Evolutionary conservation across 352 stramenopile species (phyloP).

Genomic region (Globisporangium echinulatum): DNA sequence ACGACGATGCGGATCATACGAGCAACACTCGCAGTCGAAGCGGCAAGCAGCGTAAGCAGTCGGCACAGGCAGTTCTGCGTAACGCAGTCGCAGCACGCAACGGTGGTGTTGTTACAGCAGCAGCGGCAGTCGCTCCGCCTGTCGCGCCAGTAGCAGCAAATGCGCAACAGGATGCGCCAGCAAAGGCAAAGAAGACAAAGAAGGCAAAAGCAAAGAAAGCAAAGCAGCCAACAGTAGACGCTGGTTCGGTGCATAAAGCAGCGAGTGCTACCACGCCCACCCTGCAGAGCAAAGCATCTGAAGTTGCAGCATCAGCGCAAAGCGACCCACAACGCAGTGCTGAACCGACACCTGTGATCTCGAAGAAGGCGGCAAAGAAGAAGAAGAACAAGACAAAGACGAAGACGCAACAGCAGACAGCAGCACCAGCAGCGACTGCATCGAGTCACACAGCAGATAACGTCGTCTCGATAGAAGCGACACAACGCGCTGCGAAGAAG

Average conservation of each 20-base stretch:
- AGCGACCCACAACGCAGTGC: neutral
- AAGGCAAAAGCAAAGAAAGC: neutral
- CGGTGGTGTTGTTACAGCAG: too few species aligned
- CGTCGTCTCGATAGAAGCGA: conserved; percentile 5
- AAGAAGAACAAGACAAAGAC: neutral
- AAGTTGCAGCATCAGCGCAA: neutral
- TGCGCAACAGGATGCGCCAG: neutral
- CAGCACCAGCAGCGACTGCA: neutral
- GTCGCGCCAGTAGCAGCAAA: neutral
- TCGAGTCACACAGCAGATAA: too few species aligned
- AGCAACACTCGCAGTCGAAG: too few species aligned
- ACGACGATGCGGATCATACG: neutral
- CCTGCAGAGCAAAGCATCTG: neutral
- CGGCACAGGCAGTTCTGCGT: neutral
- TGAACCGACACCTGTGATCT: neutral
- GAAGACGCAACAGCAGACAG: neutral
- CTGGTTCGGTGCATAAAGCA: neutral
- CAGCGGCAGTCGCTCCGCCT: too few species aligned
- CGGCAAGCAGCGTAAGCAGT: neutral
- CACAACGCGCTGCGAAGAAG: conserved; percentile 14
- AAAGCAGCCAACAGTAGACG: too few species aligned
- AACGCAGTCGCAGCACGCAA: neutral
- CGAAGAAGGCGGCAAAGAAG: neutral
- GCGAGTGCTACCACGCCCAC: neutral
- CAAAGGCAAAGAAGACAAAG: neutral